Evolutionary conservation across 768 basidiomycete genomes (phyloP), one percentile per base, ranked within the genome.

Genomic region (Pleurotus ostreatus): DNA sequence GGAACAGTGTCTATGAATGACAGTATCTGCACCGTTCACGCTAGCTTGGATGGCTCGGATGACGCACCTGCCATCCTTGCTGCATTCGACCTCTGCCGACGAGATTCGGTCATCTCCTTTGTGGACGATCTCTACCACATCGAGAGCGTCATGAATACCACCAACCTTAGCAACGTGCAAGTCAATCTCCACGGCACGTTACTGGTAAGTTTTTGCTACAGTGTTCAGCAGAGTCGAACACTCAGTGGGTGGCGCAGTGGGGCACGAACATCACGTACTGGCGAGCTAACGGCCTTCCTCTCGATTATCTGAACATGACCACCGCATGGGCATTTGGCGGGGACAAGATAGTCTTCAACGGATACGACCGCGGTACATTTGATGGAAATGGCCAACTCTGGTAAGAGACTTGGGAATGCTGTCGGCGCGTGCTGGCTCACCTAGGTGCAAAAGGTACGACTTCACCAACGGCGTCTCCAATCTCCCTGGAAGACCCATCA

Each of bases 301-400:
- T 71, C 41, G 73, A 65, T 26, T 76, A 72, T 62, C 67, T 68
- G 45, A 74, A 76, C 55, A 67, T 68, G 57, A 69, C 65, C 23
- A 65, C 72, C 5, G 74, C 70, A 3, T 74, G 70, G 71, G 62
- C 71, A 55, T 64, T 75, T 26, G 71, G 68, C 16, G 75, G 75
- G 1, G 58, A 66, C 47, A 63, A 62, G 25, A 53, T 71, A 22
- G 57, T 55, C 12, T 69, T 69, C 53, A 55, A 63, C 23, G 71
- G 71, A 2, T 63, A 71, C 57, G 71, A 65, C 9, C 60, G 57
- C 12, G 71, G 75, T 18, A 75, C 74, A 4, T 71, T 77, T 47
- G 70, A 74, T 55, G 74, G 74, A 5, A 74, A 75, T 43, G 75
- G 75, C 15, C 73, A 75, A 54, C 62, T 70, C 2, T 77, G 75